Evolutionary conservation across 75 land plant genomes (phyloP).

Genomic region (Selaginella tamariscina): DNA sequence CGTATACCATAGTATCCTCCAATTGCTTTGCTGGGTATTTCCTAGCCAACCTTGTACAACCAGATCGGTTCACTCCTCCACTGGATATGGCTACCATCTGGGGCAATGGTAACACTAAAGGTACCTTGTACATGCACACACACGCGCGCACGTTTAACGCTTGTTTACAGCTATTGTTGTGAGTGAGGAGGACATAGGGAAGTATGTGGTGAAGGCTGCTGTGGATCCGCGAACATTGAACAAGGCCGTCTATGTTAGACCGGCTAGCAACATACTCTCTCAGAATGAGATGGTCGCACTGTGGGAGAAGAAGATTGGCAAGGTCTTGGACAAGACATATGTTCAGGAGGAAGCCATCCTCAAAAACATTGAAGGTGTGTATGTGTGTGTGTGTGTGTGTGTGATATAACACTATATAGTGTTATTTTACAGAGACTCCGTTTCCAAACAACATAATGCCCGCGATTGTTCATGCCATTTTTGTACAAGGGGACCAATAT

Average conservation of each 20-base stretch:
- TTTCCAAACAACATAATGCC: slow-evolving; percentile 18
- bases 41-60: slow-evolving; percentile 32
- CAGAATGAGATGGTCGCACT: slow-evolving; percentile 34
- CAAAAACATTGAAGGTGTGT: slow-evolving; percentile 21
- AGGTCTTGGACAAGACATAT: slow-evolving; percentile 10
- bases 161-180: slow-evolving; percentile 36
- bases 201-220: slow-evolving; percentile 34
- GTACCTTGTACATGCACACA: slow-evolving; percentile 18
- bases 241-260: slow-evolving; percentile 39
- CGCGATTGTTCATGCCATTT: slow-evolving; percentile 25
- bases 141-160: not conserved
- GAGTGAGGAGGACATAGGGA: slow-evolving; percentile 43
- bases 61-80: slow-evolving; percentile 36
- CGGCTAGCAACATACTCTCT: slow-evolving; percentile 31
- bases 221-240: slow-evolving; percentile 54
- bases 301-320: slow-evolving; percentile 47
- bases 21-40: slow-evolving; percentile 50
- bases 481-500: slow-evolving; percentile 51
- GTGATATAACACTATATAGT: no score
- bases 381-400: no score
- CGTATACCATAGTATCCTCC: slow-evolving; percentile 45
- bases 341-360: slow-evolving; percentile 17
- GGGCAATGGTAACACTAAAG: slow-evolving; percentile 46
- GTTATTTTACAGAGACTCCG: slow-evolving; percentile 19
- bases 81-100: slow-evolving; percentile 34